phyloP scores from a whole-genome alignment of 257 asterid species.

The Forsythia suspensa region DNA sequence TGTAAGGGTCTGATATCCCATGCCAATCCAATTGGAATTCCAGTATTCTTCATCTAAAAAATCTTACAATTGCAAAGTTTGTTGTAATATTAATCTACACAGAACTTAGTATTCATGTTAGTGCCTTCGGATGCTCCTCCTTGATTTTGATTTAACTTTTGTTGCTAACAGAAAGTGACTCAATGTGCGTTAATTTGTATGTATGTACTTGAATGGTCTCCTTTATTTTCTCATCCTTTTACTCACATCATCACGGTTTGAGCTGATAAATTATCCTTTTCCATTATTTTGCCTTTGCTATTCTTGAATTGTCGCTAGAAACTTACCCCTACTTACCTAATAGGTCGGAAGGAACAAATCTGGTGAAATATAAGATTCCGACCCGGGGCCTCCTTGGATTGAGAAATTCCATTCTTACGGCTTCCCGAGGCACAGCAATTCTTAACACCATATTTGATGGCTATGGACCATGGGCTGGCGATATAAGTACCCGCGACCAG shows the following conservation, averaged over 20 bases:
- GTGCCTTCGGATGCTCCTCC: background rate
- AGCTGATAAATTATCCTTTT: conserved; percentile 5
- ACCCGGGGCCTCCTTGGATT: conserved; percentile 96
- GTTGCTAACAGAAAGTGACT: background rate
- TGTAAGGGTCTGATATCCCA: no score
- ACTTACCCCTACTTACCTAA: conserved; percentile 9
- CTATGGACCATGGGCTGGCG: conserved; percentile 97
- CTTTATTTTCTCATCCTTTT: background rate
- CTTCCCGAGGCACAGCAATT: conserved; percentile 93
- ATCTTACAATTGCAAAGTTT: no score
- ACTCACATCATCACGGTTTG: background rate
- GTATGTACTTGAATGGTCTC: background rate
- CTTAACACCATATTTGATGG: conserved; percentile 88
- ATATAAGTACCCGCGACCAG: conserved; percentile 85
- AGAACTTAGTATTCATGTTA: no score
- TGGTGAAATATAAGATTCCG: conserved; percentile 84
- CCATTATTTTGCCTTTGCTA: conserved; percentile 5
- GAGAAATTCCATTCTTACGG: conserved; percentile 85
- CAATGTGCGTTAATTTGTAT: background rate
- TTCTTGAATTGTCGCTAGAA: conserved; percentile 20
- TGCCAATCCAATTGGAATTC: no score
- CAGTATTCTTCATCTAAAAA: no score
- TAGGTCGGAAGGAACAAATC: conserved; percentile 80
- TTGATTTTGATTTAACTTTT: no score
- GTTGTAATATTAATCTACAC: no score